A percentile compares a stretch with the other conserved stretches of the same genome.
phyloP scores from a whole-genome alignment of 805 yeast genomes.

The Candida krabiensis region DNA sequence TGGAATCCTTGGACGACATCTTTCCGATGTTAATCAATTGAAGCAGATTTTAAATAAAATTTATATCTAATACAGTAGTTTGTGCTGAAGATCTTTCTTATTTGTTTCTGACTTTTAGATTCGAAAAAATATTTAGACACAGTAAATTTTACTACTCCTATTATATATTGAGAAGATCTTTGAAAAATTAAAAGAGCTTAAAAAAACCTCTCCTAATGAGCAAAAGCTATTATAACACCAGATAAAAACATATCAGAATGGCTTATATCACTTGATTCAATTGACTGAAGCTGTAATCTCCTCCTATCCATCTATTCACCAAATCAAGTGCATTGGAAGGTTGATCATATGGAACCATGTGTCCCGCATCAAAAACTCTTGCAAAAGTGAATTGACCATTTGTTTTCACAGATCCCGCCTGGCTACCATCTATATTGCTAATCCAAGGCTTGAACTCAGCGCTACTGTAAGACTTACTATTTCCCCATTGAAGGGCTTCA shows the following conservation, averaged over 20 bases:
- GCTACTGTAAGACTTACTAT: constrained; percentile 13
- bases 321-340: constrained; percentile 75
- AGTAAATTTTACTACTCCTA: no score
- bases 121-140: no score
- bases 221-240: no score
- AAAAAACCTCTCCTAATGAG: no score
- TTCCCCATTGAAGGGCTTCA: constrained; percentile 53
- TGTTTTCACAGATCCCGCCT: constrained; percentile 41
- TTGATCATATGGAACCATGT: constrained; percentile 93
- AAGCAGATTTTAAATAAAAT: no score
- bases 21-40: no score
- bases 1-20: constrained; percentile 24
- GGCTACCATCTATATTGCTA: constrained; percentile 26
- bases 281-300: constrained; percentile 52
- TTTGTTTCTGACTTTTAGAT: not conserved
- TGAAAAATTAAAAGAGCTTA: no score
- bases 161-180: no score
- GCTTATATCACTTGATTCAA: no score
- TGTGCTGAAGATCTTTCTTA: not conserved
- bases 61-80: not conserved
- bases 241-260: no score
- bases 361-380: constrained; percentile 88
- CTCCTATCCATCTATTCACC: constrained; percentile 83
- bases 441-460: constrained; percentile 26
- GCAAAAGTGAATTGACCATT: constrained; percentile 73